phyloP scores from a whole-genome alignment of 306 rosid species.

The Sesbania bispinosa region DNA sequence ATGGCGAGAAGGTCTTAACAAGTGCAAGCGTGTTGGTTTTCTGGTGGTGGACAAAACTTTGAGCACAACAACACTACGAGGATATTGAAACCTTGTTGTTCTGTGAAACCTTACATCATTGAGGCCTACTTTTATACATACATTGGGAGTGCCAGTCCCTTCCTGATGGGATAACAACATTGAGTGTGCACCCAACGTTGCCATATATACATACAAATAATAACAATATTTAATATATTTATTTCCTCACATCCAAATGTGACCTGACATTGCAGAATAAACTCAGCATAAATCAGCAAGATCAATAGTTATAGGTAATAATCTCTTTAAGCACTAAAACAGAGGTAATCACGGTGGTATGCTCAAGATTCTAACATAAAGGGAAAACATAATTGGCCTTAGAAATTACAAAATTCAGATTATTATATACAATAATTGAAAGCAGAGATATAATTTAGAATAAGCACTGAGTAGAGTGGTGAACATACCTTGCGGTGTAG shows the following conservation, averaged over 20 bases:
- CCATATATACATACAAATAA: background rate
- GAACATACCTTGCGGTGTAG: constrained; percentile 19
- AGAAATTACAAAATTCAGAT: background rate
- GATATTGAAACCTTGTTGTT: constrained; percentile 38
- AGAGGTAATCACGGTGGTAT: background rate
- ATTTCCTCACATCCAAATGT: constrained; percentile 22
- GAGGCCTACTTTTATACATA: constrained; percentile 32
- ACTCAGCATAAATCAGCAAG: background rate
- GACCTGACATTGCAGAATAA: constrained; percentile 29
- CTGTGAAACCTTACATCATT: constrained; percentile 31
- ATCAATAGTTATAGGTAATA: background rate
- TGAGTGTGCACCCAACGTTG: constrained; percentile 46
- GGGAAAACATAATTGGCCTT: background rate
- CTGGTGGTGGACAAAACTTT: constrained; percentile 35
- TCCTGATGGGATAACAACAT: constrained; percentile 32
- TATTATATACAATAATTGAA: background rate
- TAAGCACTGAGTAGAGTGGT: background rate
- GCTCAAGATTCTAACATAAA: background rate
- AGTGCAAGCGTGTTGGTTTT: constrained; percentile 34
- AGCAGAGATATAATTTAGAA: background rate
- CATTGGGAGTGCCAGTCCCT: constrained; percentile 19
- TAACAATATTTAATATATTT: background rate
- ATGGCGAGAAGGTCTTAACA: constrained; percentile 29
- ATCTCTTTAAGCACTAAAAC: background rate
- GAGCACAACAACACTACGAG: constrained; percentile 29